A percentile compares a stretch with the other conserved stretches of the same genome.
phyloP scores from a whole-genome alignment of 164 flowering plant genomes.

The Echeveria elegans region DNA sequence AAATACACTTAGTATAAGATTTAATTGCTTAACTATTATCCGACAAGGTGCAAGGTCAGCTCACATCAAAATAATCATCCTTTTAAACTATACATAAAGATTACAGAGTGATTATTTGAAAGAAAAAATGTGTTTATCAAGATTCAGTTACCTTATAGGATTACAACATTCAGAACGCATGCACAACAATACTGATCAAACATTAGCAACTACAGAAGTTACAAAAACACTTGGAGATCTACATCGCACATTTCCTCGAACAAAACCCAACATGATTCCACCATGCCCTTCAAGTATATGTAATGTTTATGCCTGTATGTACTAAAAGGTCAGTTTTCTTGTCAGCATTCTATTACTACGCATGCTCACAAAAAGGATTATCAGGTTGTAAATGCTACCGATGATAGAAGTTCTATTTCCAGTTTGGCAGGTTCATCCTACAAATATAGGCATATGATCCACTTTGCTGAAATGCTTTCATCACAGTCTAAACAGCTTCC shows the following conservation, averaged over 20 bases:
- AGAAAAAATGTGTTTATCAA: background rate
- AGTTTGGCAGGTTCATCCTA: too few relatives aligned
- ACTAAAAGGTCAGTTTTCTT: too few relatives aligned
- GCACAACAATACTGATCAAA: background rate
- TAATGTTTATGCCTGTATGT: background rate
- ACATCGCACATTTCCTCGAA: background rate
- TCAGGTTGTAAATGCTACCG: too few relatives aligned
- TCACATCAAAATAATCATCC: background rate
- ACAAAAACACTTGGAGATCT: background rate
- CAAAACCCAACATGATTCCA: background rate
- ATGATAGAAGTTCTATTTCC: too few relatives aligned
- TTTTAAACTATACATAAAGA: background rate
- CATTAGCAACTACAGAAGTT: background rate
- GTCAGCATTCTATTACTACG: too few relatives aligned
- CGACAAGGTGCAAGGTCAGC: background rate
- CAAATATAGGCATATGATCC: too few relatives aligned
- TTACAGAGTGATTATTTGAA: too few relatives aligned
- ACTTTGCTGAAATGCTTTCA: too few relatives aligned
- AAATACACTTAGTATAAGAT: too few relatives aligned
- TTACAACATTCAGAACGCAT: background rate
- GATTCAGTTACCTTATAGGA: background rate
- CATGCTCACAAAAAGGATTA: too few relatives aligned
- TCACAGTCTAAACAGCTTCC: too few relatives aligned
- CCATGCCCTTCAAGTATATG: background rate
- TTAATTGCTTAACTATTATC: background rate